Base-by-base conservation (phyloP, 164 flowering plant genomes). In the Euptelea pleiosperma region DNA sequence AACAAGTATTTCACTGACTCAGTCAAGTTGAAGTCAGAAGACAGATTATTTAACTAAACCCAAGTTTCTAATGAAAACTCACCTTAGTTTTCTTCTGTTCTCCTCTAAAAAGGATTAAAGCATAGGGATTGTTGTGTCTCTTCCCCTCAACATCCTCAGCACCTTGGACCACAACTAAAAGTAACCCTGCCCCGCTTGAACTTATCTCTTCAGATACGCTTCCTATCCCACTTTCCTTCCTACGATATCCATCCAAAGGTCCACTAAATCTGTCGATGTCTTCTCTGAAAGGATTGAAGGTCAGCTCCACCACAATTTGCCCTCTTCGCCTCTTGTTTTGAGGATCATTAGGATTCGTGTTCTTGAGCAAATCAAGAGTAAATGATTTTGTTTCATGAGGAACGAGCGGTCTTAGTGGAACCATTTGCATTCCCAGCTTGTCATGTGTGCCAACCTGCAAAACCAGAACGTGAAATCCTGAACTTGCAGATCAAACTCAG, bases 81-180 rank as follows among this genome's bases (percentile, higher is more conserved):
- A 82, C 96, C 91, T 82, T 83, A 4, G 91, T 85, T 75, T 75
- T 81, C 68, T 68, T 79, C 62, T 58, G 21, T 56, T 86, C 93
- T 33, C 96, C 96, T 69, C 70, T 80, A n/a, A 79, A 81, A 31
- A 74, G 50, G 37, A 89, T 10, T 9, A 66, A 15, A 15, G 75
- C 93, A 63, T 71, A 84, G 7, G 93, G 96, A 44, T 86, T 89
- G 35, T 55, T 84, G 61, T 86, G 89, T 49, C 44, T 49, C 64
- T 70, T 74, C 52, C 96, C 96, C 52, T 89, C 91, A 44, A 89
- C 77, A 63, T 80, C 79, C 61, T 76, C 66, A 22, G 93, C 93
- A 42, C 76, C 75, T 39, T 73, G 74, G 22, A 86, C 61, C 2
- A 50, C 52, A n/a, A 89, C 80, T 18, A 66, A 46, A 40, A 89